These are phyloP conservation scores for Neopestalotiopsis rosae DNA, from an alignment of 2,329 filamentous ascomycete genomes.

Conservation along the genomic window DNA sequence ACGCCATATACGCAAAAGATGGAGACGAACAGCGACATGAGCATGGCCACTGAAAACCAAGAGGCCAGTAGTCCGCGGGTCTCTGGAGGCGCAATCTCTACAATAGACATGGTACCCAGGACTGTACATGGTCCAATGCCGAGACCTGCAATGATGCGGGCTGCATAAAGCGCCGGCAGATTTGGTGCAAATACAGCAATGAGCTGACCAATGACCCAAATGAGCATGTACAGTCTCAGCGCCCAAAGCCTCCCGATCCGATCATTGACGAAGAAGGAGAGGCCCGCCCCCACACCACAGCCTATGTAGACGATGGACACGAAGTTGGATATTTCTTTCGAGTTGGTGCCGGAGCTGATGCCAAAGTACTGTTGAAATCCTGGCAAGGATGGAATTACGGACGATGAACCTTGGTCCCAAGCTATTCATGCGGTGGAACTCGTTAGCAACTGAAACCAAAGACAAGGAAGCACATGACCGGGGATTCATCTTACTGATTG, in stretches of 20 bases:
- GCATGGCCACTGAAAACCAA: slow-evolving; percentile 9
- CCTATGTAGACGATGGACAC: slow-evolving; percentile 42
- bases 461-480: too few relatives aligned
- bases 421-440: slow-evolving; percentile 23
- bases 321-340: slow-evolving; percentile 37
- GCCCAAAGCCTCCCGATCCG: slow-evolving; percentile 26
- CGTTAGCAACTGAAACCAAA: background rate
- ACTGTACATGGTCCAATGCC: slow-evolving; percentile 56
- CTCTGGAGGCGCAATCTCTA: slow-evolving; percentile 59
- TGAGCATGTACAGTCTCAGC: slow-evolving; percentile 37
- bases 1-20: slow-evolving; percentile 8
- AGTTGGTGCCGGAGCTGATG: slow-evolving; percentile 35
- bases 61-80: slow-evolving; percentile 54
- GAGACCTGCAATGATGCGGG: slow-evolving; percentile 56
- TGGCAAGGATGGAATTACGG: slow-evolving; percentile 38
- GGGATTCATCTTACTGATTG: slow-evolving; percentile 18
- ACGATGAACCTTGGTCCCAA: slow-evolving; percentile 39
- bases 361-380: slow-evolving; percentile 42
- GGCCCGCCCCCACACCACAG: slow-evolving; percentile 33
- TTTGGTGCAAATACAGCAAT: slow-evolving; percentile 27
- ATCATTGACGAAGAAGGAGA: slow-evolving; percentile 42
- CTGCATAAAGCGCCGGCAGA: slow-evolving; percentile 60
- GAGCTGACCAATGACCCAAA: slow-evolving; percentile 41
- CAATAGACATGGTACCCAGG: slow-evolving; percentile 62
- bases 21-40: slow-evolving; percentile 9